These are phyloP conservation scores for Penicillium alfredii DNA, from an alignment of 495 filamentous ascomycete genomes.

Conservation along the genomic window DNA sequence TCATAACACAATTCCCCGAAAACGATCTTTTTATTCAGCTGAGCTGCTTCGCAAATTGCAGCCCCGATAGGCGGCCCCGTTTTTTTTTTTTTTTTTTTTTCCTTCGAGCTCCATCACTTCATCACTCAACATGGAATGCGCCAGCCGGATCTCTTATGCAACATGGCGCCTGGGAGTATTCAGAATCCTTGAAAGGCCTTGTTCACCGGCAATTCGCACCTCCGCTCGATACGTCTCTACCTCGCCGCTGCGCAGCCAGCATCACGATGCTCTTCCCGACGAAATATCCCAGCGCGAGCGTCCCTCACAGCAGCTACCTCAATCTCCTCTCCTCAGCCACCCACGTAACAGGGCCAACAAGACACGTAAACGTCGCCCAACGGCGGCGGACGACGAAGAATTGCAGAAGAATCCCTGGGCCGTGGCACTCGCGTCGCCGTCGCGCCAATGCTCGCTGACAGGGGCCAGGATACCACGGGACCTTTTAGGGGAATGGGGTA, in stretches of 20 bases:
- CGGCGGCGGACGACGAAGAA: slow-evolving; percentile 38
- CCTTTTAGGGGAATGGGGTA: slow-evolving; percentile 58
- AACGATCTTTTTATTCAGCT: neutral
- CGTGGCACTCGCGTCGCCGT: slow-evolving; percentile 55
- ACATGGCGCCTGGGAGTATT: slow-evolving; percentile 34
- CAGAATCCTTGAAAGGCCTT: slow-evolving; percentile 17
- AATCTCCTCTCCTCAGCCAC: slow-evolving; percentile 32
- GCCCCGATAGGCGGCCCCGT: slow-evolving; percentile 17
- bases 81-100: slow-evolving; percentile 3
- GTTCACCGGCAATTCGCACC: neutral
- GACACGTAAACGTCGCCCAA: slow-evolving; percentile 23
- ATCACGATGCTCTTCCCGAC: slow-evolving; percentile 3
- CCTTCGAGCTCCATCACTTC: neutral
- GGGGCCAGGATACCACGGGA: slow-evolving; percentile 49
- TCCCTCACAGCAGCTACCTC: slow-evolving; percentile 37
- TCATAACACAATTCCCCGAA: too few species aligned
- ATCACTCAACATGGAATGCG: slow-evolving; percentile 25
- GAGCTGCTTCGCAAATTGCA: slow-evolving; percentile 15
- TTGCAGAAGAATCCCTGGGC: slow-evolving; percentile 42
- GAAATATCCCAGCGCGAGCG: neutral
- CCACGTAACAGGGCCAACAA: slow-evolving; percentile 11
- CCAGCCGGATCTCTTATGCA: slow-evolving; percentile 24
- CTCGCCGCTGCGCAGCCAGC: slow-evolving; percentile 3
- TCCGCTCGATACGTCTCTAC: slow-evolving; percentile 8
- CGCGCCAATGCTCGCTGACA: slow-evolving; percentile 58